Percentiles rank a stretch among this genome's conserved stretches.
These are phyloP conservation scores for Amanita brunnescens DNA, from an alignment of 768 basidiomycete genomes.

Conservation along the genomic window DNA sequence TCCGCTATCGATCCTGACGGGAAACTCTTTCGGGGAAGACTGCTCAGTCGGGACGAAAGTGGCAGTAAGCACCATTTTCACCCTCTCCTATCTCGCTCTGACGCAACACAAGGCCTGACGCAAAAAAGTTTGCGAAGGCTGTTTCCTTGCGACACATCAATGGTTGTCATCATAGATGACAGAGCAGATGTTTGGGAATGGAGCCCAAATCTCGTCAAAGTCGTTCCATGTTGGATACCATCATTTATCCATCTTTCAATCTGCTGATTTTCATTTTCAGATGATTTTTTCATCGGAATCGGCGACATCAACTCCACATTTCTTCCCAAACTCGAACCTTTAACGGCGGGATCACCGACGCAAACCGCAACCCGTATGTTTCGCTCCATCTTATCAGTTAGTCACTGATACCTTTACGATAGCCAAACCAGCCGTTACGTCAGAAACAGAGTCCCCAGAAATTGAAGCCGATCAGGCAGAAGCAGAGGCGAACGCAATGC, in stretches of 20 bases:
- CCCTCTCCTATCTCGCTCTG: neutral
- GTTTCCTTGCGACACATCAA: conserved; percentile 95
- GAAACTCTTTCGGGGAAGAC: conserved; percentile 76
- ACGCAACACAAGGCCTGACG: conserved; percentile 55
- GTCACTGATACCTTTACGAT: neutral
- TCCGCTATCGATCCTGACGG: conserved; percentile 87
- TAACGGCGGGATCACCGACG: conserved; percentile 29
- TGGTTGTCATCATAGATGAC: conserved; percentile 99
- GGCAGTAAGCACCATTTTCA: conserved; percentile 58
- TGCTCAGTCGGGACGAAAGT: conserved; percentile 92
- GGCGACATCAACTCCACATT: conserved; percentile 98
- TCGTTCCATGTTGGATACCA: conserved; percentile 74
- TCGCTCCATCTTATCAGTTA: conserved; percentile 1
- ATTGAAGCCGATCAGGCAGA: conserved; percentile 36
- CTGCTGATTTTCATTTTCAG: conserved; percentile 29
- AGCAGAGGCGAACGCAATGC: conserved; percentile 41
- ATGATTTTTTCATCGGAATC: conserved; percentile 96
- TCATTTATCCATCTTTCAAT: neutral
- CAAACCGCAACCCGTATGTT: conserved; percentile 14
- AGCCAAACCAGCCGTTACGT: conserved; percentile 9
- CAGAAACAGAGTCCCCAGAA: conserved; percentile 11
- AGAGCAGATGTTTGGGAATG: conserved; percentile 98
- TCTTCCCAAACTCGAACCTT: conserved; percentile 67
- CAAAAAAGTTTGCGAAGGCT: conserved; percentile 87
- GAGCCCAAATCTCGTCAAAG: conserved; percentile 94